These are phyloP conservation scores for Picochlorum costavermella DNA, from an alignment of 139 green algal species.

Conservation along the genomic window DNA sequence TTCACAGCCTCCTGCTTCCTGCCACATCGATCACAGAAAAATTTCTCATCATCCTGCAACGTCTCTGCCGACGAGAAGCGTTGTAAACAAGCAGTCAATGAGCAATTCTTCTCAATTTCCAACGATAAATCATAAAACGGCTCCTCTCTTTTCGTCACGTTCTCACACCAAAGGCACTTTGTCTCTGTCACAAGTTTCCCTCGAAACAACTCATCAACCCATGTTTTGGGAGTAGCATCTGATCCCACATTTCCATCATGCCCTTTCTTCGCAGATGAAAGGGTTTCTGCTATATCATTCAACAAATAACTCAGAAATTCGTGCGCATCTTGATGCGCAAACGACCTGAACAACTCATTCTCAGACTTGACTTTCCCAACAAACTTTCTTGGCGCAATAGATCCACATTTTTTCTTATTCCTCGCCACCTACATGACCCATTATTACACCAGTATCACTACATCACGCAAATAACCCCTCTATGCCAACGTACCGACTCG, in stretches of 20 bases:
- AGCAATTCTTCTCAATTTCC: constrained; percentile 90
- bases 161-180: constrained; percentile 85
- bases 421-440: constrained; percentile 57
- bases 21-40: constrained; percentile 91
- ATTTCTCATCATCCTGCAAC: constrained; percentile 84
- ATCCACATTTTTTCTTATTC: constrained; percentile 80
- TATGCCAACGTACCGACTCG: constrained; percentile 36
- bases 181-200: constrained; percentile 90
- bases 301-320: constrained; percentile 97
- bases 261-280: constrained; percentile 64
- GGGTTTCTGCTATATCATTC: constrained; percentile 80
- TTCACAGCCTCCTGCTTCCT: constrained; percentile 79
- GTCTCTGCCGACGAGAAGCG: constrained; percentile 85
- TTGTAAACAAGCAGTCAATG: constrained; percentile 71
- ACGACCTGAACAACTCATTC: constrained; percentile 93
- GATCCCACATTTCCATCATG: background rate
- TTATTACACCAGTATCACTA: background rate
- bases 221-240: constrained; percentile 44
- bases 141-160: constrained; percentile 61
- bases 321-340: constrained; percentile 97
- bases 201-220: constrained; percentile 92
- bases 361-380: constrained; percentile 83
- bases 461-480: background rate
- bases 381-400: constrained; percentile 82
- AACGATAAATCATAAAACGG: constrained; percentile 92